phyloP scores from a whole-genome alignment of 768 basidiomycete species.

The Crepidotus variabilis region DNA sequence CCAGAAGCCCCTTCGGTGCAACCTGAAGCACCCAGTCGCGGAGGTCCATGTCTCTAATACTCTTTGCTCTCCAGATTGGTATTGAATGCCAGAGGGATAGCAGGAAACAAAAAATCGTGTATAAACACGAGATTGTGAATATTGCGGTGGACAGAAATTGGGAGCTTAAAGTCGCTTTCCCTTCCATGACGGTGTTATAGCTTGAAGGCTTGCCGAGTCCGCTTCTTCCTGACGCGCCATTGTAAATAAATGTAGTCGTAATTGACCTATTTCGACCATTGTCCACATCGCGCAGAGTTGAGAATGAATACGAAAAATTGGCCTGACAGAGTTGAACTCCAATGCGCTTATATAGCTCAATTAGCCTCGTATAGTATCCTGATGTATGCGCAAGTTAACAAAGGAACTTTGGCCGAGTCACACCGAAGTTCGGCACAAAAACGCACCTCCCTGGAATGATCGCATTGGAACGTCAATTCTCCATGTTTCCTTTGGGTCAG shows the following conservation, averaged over 20 bases:
- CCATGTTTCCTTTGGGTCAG: conserved; percentile 36
- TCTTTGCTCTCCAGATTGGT: conserved; percentile 34
- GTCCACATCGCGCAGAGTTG: conserved; percentile 33
- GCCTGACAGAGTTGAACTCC: conserved; percentile 51
- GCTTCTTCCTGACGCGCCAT: conserved; percentile 52
- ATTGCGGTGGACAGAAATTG: neutral
- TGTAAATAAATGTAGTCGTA: conserved; percentile 57
- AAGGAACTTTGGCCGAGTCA: no score
- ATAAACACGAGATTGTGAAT: conserved; percentile 31
- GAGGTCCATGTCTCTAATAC: conserved; percentile 36
- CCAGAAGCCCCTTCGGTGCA: conserved; percentile 36
- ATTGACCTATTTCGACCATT: conserved; percentile 23
- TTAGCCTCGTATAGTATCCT: conserved; percentile 77
- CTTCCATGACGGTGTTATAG: neutral
- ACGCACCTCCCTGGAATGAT: conserved; percentile 66
- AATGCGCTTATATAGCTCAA: conserved; percentile 58
- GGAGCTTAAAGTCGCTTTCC: neutral
- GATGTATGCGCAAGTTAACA: no score
- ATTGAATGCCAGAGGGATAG: conserved; percentile 38
- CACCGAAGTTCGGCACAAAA: neutral
- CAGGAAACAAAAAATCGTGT: conserved; percentile 43
- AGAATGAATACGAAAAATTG: conserved; percentile 75
- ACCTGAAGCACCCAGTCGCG: conserved; percentile 42
- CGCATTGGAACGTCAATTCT: conserved; percentile 80
- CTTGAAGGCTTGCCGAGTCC: conserved; percentile 50